Evolutionary conservation across 2,329 filamentous ascomycete genomes (phyloP), one percentile per base, ranked within the genome.

Genomic region (Fusarium domesticum): DNA sequence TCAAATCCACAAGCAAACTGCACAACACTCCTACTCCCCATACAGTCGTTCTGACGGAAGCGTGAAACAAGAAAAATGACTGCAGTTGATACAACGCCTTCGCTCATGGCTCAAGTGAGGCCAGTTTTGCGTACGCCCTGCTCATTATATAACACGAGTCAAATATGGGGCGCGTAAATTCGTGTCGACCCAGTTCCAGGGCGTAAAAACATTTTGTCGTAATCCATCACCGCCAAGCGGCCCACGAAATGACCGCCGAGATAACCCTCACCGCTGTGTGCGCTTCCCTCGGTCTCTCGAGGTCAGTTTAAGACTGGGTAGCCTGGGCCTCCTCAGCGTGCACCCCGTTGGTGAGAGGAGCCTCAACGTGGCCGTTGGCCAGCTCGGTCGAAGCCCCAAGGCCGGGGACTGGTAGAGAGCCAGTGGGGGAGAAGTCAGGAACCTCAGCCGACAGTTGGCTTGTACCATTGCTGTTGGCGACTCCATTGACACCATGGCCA

Each of bases 381-480:
- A 50, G 18, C 25, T 39, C 43, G 16, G 51, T 36, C 12, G 52
- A 48, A n/a, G 47, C 42, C 16, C 47, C 39, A 14, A 50, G 23
- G 11, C 48, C 54, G 39, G 43, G 33, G 4, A 55, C 23, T 28
- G 49, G 51, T 18, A 53, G 35, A 8, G 41, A 47, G 16, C 60
- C 65, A 6, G 65, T 63, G 18, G 68, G 68, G 11, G 68, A 64
- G 51, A 71, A 71, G 49, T 68, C 67, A 1, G 68, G 67, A 5
- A 70, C 69, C 38, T 66, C 60, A 12, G 68, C 67, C 15, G 67
- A 70, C 17, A 70, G 57, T 47, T 67, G 66, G 34, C 55, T 68
- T 17, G 54, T 37, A 10, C 58, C 58, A 38, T 64, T 58, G 18
- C 50, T 51, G 33, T 66, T 64, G 28, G 50, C 39, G 28, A 52